Evolutionary conservation across 108 stramenopile genomes (phyloP), one percentile per base, ranked within the genome.

Genomic region (Phaeodactylum tricornutum): DNA sequence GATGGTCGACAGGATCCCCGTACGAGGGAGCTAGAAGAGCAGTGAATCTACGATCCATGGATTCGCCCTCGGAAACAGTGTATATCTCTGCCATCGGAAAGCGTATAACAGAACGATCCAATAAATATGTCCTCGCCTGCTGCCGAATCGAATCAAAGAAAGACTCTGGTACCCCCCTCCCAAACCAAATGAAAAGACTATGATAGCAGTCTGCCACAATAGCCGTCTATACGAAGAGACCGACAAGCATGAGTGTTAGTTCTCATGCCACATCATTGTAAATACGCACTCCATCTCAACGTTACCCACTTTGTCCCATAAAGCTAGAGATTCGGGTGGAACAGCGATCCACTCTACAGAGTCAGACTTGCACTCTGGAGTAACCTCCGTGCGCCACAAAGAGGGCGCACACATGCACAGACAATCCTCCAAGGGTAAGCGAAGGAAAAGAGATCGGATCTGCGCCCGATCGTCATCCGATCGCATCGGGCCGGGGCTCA

Each of bases 31-130:
- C 68, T 30, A 78, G 43, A 8, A 64, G 61, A 3, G 71, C 32
- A 2, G 69, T 78, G 47, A 78, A 71, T 16, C 70, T 37, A 27
- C 77, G 68, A 47, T 72, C 64, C 77, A 78, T 78, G 20, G 77
- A 78, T 53, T 78, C 77, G n/a, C 61, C 69, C 32, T 78, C 77
- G 0, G 28, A 34, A 4, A 78, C 30, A 25, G 56, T 50, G 50
- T 69, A 64, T 0, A 78, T 30, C 50, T 55, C 36, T 1, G 77
- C 72, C 54, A 59, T 43, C n/a, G 77, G 77, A 32, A 78, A 78
- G 17, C 77, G 64, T 56, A 51, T 34, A 54, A 53, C 33, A 3
- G 72, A 42, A 22, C 56, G 33, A 2, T 55, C 28, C 34, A 33
- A 7, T 21, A 78, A 42, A 20, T 55, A 55, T 11, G 22, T 29